Evolutionary conservation across 305 asterid species (phyloP).

Genomic region (Solanum hybrid): DNA sequence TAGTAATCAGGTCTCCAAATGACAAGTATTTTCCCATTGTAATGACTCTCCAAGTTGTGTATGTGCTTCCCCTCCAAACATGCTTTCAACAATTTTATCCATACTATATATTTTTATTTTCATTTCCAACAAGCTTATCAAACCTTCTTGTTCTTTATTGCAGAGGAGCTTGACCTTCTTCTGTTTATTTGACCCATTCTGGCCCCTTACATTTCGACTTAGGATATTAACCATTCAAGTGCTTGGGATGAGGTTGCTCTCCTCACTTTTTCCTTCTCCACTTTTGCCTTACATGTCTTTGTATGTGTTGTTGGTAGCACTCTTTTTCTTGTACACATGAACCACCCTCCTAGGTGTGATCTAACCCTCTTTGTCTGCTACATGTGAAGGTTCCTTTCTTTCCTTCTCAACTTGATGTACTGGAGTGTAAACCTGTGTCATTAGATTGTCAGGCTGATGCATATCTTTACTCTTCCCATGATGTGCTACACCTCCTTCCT

Average conservation of each 20-base stretch:
- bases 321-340: too few relatives aligned
- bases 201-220: background rate
- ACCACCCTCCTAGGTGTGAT: background rate
- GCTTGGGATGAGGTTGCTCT: background rate
- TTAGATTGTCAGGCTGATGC: too few relatives aligned
- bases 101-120: background rate
- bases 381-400: too few relatives aligned
- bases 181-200: background rate
- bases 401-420: too few relatives aligned
- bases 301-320: background rate
- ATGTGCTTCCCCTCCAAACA: too few relatives aligned
- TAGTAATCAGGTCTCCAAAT: too few relatives aligned
- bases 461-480: too few relatives aligned
- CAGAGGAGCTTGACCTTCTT: background rate
- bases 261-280: background rate
- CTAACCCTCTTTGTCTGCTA: too few relatives aligned
- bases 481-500: background rate
- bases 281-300: background rate
- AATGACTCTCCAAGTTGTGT: too few relatives aligned
- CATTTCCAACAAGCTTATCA: background rate
- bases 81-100: background rate
- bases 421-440: too few relatives aligned
- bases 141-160: background rate
- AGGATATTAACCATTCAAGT: background rate
- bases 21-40: too few relatives aligned